Evolutionary conservation across 2,329 filamentous ascomycete genomes (phyloP), one percentile per base, ranked within the genome.

Genomic region (Diaporthe citrichinensis): DNA sequence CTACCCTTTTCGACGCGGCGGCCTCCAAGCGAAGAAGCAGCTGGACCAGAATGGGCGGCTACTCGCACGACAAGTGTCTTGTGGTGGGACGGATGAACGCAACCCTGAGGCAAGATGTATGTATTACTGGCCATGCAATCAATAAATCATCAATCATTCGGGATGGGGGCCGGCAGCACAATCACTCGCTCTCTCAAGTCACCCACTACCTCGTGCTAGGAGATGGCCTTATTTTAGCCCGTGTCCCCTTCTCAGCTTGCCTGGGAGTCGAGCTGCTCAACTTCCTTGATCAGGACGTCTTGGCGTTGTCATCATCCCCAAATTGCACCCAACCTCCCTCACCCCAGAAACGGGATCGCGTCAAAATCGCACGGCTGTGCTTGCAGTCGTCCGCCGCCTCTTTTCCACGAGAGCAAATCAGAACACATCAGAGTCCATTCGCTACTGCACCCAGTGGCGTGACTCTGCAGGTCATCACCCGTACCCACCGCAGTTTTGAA

Each of bases 251-350:
- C 39, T 59, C 55, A 59, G 69, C 53, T 51, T 17, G 4, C 31
- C 36, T 36, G 39, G 39, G 28, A 51, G 62, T 53, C 62, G 62
- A 68, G 46, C 62, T 58, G 57, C 39, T 61, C 59, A 65, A 73
- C 71, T 73, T 73, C 71, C 71, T 55, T 73, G 71, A 41, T 73
- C 58, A 65, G 31, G 46, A 46, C 39, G 46, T 65, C 71, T 73
- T 73, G 71, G 71, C 71, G 44, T 44, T 39, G 71, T 73, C 71
- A 73, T 65, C 71, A 65, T 31, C 71, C 71, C 57, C 71, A 44
- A 65, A 36, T 62, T 68, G 65, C 65, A 10, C 65, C 71, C 71
- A 55, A 73, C 58, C 71, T 73, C 71, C 46, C 59, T 59, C 58
- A 3, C 46, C 39, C 65, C 65, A 68, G 65, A 68, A 68, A 68